A percentile compares a stretch with the other conserved stretches of the same genome.
phyloP scores from a whole-genome alignment of 345 rosid genomes.

The Isatis tinctoria region DNA sequence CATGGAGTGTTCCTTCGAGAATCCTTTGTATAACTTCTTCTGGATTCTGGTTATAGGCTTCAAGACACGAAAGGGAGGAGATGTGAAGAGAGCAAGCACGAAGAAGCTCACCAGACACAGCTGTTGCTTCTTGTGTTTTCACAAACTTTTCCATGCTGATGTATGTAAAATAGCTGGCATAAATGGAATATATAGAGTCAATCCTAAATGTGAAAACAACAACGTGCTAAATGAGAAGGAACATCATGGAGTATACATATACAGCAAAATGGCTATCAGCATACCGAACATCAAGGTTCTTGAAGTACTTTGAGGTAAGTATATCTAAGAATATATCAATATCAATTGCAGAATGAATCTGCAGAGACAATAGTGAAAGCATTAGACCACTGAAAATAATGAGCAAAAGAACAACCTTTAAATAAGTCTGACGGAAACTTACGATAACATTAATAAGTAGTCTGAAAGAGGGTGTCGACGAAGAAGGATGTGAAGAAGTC shows the following conservation, averaged over 20 bases:
- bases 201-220: neutral
- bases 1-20: constrained; percentile 85
- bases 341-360: constrained; percentile 51
- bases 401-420: neutral
- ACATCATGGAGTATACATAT: neutral
- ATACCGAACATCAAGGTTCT: constrained; percentile 72
- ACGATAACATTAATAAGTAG: constrained; percentile 61
- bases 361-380: constrained; percentile 7
- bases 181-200: neutral
- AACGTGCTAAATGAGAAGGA: neutral
- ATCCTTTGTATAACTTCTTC: constrained; percentile 96
- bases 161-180: constrained; percentile 68
- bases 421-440: constrained; percentile 22
- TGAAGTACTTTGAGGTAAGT: constrained; percentile 68
- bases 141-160: constrained; percentile 70
- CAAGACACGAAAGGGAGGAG: constrained; percentile 34
- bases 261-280: constrained; percentile 9
- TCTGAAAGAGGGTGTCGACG: constrained; percentile 28
- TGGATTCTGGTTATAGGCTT: constrained; percentile 82
- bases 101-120: constrained; percentile 35
- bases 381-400: neutral
- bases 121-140: constrained; percentile 42
- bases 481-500: constrained; percentile 28
- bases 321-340: constrained; percentile 44
- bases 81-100: neutral